Conservation (phyloP, 345 rosid genomes). For the Ceriops zippeliana region DNA sequence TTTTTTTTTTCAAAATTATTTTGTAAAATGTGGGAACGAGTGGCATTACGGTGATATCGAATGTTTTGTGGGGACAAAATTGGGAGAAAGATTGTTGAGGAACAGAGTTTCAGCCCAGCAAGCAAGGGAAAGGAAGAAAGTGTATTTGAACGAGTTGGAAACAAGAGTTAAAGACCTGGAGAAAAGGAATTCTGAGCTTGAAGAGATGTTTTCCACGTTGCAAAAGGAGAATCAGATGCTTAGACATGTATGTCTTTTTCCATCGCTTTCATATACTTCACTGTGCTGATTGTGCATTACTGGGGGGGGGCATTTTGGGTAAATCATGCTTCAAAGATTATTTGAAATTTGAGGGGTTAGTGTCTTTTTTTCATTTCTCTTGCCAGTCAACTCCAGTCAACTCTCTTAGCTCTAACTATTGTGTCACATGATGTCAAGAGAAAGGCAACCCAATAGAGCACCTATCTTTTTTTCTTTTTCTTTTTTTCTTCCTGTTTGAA, state of each 20-base stretch:
- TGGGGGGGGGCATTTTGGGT: not conserved
- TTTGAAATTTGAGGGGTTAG: too few relatives aligned
- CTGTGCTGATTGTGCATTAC: not conserved
- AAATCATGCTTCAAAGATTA: too few relatives aligned
- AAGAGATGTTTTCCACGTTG: conserved; percentile 82
- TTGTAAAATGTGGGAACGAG: not conserved
- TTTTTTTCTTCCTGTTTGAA: too few relatives aligned
- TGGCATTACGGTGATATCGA: conserved; percentile 17
- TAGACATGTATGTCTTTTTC: conserved; percentile 58
- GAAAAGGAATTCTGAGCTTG: conserved; percentile 86
- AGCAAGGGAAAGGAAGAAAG: conserved; percentile 98
- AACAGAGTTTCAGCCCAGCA: conserved; percentile 99
- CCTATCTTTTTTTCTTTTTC: too few relatives aligned
- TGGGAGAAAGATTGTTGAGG: conserved; percentile 73
- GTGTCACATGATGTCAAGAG: too few relatives aligned
- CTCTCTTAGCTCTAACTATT: too few relatives aligned
- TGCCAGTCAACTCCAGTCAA: too few relatives aligned
- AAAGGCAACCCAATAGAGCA: too few relatives aligned
- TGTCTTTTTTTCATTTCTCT: too few relatives aligned
- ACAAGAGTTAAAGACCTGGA: conserved; percentile 76
- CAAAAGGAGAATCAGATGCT: conserved; percentile 99
- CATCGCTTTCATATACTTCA: not conserved
- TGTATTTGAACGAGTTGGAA: conserved; percentile 78
- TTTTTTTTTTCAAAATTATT: not conserved
- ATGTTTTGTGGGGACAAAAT: not conserved